Conservation (phyloP, 2,329 filamentous ascomycete genomes). For the Neonectria coccinea region DNA sequence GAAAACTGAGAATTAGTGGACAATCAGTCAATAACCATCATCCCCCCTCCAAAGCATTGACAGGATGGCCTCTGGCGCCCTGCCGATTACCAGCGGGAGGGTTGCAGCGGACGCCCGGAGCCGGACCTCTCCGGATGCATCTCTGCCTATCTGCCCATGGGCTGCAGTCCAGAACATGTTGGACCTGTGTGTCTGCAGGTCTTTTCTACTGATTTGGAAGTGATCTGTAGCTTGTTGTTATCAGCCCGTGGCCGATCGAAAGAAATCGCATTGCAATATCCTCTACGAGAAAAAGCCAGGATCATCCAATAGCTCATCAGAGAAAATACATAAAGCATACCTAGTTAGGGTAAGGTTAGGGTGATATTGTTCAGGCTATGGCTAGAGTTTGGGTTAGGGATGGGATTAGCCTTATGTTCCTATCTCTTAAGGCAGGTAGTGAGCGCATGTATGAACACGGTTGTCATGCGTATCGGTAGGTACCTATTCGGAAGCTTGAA, state of each 20-base stretch:
- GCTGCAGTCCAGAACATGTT: not conserved
- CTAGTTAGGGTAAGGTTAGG: too few species aligned
- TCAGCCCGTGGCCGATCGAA: not conserved
- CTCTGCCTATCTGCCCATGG: not conserved
- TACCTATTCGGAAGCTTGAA: too few species aligned
- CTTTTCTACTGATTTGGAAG: not conserved
- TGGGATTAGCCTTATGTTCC: too few species aligned
- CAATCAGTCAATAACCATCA: not conserved
- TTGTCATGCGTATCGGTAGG: too few species aligned
- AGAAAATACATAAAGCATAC: too few species aligned
- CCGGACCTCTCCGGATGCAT: slow-evolving; percentile 15
- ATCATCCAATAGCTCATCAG: too few species aligned
- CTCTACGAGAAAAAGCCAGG: too few species aligned
- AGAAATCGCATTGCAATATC: not conserved
- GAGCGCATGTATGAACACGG: too few species aligned
- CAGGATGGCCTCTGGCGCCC: not conserved
- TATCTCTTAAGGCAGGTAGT: too few species aligned
- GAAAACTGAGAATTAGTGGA: not conserved
- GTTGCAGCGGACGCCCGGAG: slow-evolving; percentile 16
- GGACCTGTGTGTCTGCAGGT: not conserved
- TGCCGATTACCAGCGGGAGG: slow-evolving; percentile 9
- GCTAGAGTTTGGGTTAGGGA: too few species aligned
- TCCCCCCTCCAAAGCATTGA: not conserved
- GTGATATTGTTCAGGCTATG: too few species aligned
- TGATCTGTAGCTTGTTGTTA: not conserved